phyloP scores from a whole-genome alignment of 1,284 basidiomycete species.

The Fomitopsis pinicola region DNA sequence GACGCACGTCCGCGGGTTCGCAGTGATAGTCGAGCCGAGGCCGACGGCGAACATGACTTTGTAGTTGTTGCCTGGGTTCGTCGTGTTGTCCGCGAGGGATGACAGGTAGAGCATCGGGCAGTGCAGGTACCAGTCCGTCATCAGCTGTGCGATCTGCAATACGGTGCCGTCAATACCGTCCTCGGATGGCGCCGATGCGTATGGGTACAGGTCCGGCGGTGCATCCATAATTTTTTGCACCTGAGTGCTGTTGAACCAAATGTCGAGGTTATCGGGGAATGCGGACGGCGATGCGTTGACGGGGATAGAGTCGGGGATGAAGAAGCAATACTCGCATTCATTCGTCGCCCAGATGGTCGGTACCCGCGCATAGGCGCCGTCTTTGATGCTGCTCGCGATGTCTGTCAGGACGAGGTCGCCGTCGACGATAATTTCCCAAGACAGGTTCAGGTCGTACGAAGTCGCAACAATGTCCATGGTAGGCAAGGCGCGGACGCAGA shows the following conservation, averaged over 20 bases:
- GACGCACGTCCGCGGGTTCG: conserved; percentile 11
- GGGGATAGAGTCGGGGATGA: conserved; percentile 9
- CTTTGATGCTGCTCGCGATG: conserved; percentile 10
- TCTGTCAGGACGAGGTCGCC: conserved; percentile 11
- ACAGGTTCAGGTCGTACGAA: conserved; percentile 4
- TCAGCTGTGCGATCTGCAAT: conserved; percentile 8
- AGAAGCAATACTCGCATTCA: conserved; percentile 14
- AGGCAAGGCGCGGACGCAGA: conserved; percentile 4
- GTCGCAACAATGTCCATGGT: conserved; percentile 8
- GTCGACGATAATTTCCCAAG: conserved; percentile 9
- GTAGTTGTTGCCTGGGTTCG: conserved; percentile 12
- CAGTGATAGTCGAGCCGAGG: conserved; percentile 11
- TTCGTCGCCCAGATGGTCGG: conserved; percentile 13
- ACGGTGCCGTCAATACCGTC: conserved; percentile 11
- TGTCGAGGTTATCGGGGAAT: conserved; percentile 8
- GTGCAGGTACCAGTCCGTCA: conserved; percentile 11
- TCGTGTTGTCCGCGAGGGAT: conserved; percentile 11
- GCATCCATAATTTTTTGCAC: conserved; percentile 6
- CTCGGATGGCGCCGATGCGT: conserved; percentile 9
- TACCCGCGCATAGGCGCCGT: conserved; percentile 10
- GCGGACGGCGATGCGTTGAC: conserved; percentile 8
- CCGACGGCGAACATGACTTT: conserved; percentile 12
- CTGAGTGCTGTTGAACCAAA: conserved; percentile 10
- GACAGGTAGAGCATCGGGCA: conserved; percentile 12
- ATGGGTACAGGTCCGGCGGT: conserved; percentile 9